Conservation (phyloP, 2,329 filamentous ascomycete genomes). For the Paraphaeosphaeria minitans region DNA sequence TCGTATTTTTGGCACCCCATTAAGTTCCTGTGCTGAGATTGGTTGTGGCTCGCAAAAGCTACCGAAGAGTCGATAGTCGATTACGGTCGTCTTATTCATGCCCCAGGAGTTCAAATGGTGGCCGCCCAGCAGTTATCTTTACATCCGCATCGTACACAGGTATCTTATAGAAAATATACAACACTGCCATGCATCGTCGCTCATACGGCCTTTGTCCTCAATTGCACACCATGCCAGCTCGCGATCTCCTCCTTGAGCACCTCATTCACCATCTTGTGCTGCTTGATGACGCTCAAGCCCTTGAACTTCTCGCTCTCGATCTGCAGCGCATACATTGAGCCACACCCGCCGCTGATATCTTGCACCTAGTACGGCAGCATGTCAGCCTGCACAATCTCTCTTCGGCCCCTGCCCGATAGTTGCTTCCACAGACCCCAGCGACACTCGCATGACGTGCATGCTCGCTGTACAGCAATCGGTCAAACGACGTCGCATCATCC, state of each 20-base stretch:
- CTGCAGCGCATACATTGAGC: conserved; percentile 85
- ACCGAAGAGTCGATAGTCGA: not conserved
- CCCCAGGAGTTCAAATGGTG: not conserved
- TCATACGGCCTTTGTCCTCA: conserved; percentile 67
- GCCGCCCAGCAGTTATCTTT: not conserved
- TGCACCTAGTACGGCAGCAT: conserved; percentile 61
- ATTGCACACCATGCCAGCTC: conserved; percentile 81
- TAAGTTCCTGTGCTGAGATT: too few species aligned
- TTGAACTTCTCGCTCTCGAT: conserved; percentile 73
- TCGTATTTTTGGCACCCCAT: too few species aligned
- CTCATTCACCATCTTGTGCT: conserved; percentile 80
- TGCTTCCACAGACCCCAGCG: conserved; percentile 8
- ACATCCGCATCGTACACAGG: not conserved
- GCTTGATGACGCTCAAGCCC: conserved; percentile 74
- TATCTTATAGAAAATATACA: conserved; percentile 8
- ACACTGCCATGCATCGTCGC: not conserved
- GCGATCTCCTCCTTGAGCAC: conserved; percentile 77
- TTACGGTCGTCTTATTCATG: not conserved
- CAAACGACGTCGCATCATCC: conserved; percentile 14
- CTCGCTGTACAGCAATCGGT: conserved; percentile 19
- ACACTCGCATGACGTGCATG: conserved; percentile 18
- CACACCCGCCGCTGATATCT: conserved; percentile 83
- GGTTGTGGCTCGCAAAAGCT: not conserved
- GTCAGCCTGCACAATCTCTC: conserved; percentile 20
- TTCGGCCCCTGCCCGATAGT: not conserved